Evolutionary conservation across 2,329 filamentous ascomycete genomes (phyloP).

Genomic region (Dactylellina cionopaga): DNA sequence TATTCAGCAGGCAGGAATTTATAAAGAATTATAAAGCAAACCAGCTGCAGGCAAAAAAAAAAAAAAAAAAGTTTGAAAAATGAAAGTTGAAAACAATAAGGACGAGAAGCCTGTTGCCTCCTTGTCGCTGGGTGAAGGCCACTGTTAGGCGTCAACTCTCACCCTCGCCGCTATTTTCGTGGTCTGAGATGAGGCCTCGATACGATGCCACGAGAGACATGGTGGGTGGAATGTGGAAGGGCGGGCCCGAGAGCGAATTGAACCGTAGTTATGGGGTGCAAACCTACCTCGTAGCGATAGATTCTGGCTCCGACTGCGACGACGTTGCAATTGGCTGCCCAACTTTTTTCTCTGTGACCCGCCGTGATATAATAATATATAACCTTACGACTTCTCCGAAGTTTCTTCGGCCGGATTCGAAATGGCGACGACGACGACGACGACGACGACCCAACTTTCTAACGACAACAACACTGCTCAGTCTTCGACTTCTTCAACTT

Average conservation of each 20-base stretch:
- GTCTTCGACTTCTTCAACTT: constrained; percentile 18
- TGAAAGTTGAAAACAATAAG: no score
- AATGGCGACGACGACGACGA: constrained; percentile 14
- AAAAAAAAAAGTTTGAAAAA: no score
- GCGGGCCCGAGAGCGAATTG: constrained; percentile 19
- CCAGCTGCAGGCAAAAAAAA: no score
- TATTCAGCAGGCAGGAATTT: background rate
- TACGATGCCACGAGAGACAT: no score
- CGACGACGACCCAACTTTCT: background rate
- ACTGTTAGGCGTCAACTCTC: no score
- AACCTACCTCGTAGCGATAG: constrained; percentile 50
- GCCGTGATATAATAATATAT: no score
- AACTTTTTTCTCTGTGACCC: constrained; percentile 2
- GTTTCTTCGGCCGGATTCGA: background rate
- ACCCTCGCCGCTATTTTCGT: no score
- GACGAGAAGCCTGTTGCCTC: no score
- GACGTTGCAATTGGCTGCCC: constrained; percentile 34
- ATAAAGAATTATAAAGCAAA: constrained; percentile 1
- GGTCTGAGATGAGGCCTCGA: no score
- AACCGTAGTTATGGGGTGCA: constrained; percentile 13
- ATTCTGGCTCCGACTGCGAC: constrained; percentile 44
- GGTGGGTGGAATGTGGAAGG: constrained; percentile 21
- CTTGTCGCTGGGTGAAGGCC: no score
- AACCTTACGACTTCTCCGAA: background rate
- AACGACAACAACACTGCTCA: constrained; percentile 26